A percentile compares a stretch with the other conserved stretches of the same genome.
Conservation (phyloP, 1,284 basidiomycete species). For the Melampsora americana region DNA sequence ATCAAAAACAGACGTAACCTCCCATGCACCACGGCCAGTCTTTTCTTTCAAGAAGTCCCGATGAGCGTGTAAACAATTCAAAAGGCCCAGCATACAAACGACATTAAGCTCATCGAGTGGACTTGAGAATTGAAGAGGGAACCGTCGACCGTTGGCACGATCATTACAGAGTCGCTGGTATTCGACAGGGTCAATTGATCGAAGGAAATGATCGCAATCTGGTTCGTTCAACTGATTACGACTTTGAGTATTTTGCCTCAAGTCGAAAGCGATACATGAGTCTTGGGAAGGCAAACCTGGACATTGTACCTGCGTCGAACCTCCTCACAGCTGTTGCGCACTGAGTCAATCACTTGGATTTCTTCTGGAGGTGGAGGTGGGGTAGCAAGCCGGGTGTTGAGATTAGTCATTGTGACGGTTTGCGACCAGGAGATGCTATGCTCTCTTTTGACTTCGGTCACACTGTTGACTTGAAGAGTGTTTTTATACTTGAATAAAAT, state of each 20-base stretch:
- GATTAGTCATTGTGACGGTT: background rate
- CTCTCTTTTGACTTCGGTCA: too few species aligned
- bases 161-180: background rate
- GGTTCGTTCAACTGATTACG: background rate
- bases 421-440: background rate
- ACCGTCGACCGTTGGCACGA: conserved; percentile 5
- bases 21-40: conserved; percentile 34
- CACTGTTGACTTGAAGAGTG: too few species aligned
- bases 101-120: conserved; percentile 36
- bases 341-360: background rate
- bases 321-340: conserved; percentile 1
- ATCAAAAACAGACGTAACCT: conserved; percentile 19
- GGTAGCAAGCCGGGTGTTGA: background rate
- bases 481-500: too few species aligned
- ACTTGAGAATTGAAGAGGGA: conserved; percentile 40
- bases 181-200: background rate
- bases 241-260: background rate
- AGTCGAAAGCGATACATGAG: background rate
- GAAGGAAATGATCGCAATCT: background rate
- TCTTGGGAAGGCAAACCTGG: background rate
- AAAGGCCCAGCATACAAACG: conserved; percentile 15
- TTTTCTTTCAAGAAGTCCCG: conserved; percentile 21
- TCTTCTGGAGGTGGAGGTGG: background rate
- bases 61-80: conserved; percentile 28
- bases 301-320: conserved; percentile 6